Percentiles rank a stretch among this genome's conserved stretches.
Conservation (phyloP, 306 rosid species). For the Calophaca sinica region DNA sequence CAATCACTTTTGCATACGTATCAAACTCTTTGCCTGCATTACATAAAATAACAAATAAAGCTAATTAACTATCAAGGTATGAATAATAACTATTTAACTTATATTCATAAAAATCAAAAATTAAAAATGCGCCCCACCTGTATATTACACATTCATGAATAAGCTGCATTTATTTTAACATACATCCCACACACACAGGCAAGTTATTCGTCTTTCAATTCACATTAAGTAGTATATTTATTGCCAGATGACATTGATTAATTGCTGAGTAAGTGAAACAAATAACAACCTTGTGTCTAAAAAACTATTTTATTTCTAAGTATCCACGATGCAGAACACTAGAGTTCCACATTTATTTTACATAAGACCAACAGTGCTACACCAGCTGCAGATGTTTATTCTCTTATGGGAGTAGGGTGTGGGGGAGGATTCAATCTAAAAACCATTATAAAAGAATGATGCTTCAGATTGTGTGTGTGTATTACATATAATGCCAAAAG, state of each 20-base stretch:
- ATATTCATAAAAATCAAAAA: constrained; percentile 12
- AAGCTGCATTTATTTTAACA: constrained; percentile 17
- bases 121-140: neutral
- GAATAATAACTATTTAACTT: neutral
- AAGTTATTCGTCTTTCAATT: constrained; percentile 18
- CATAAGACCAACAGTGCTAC: constrained; percentile 19
- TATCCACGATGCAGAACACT: constrained; percentile 11
- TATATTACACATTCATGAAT: constrained; percentile 25
- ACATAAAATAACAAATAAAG: constrained; percentile 48
- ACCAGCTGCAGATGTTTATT: constrained; percentile 2
- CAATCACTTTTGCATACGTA: constrained; percentile 93
- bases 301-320: constrained; percentile 30
- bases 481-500: neutral
- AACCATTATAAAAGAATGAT: neutral
- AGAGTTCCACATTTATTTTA: constrained; percentile 28
- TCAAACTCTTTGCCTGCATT: constrained; percentile 87
- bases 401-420: neutral
- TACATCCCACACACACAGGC: constrained; percentile 16
- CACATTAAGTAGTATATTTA: constrained; percentile 15
- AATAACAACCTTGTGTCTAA: constrained; percentile 4
- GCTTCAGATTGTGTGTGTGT: constrained; percentile 7
- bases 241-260: constrained; percentile 9
- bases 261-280: constrained; percentile 30
- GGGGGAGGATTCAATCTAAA: constrained; percentile 15
- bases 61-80: constrained; percentile 16